Base-by-base conservation (phyloP, 2,329 filamentous ascomycete genomes). In the Monosporascus sp. region DNA sequence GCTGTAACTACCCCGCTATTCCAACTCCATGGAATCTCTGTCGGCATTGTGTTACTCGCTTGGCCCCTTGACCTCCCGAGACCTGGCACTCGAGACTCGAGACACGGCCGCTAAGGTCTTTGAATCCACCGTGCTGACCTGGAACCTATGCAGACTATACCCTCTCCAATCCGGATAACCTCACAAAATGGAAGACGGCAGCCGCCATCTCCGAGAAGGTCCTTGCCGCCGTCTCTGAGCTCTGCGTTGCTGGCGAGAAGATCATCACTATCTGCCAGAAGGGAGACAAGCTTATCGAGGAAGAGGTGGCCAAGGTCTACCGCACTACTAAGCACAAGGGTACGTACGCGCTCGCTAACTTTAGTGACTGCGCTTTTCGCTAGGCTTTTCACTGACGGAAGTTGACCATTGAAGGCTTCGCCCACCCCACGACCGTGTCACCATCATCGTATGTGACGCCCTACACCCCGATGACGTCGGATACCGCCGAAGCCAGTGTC, bases 271-370 rank as follows among this genome's bases (percentile, higher is more conserved):
- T 99, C 74, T 99, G 94, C 79, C 87, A 96, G 79, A 86, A 92
- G 79, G 94, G 94, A 64, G 94, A 99, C 78, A 88, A 92, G 81
- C 81, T 99, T 57, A 82, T 99, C 60, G 91, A 94, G 61, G 93
- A 96, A 69, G 94, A 97, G 76, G 81, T 96, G 52, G 75, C 83
- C 70, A 97, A 97, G 81, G 93, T 99, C 68, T 99, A 94, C 84
- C 92, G 96, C 73, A 93, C 92, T 75, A 97, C 97, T 82, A 97
- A 97, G 80, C 87, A 97, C 68, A 99, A 99, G 82, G 94, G 89
- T 89, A 68, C 61, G 78, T 76, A 37, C 26, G 37, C 38, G 48
- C 26, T 40, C 11, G 20, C 17, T 31, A 53, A 38, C 28, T 26
- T 46, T 44, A 35, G 46, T n/a, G 43, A 46, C 26, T 41, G 51